These are phyloP conservation scores for Alternaria atra DNA, from an alignment of 2,329 filamentous ascomycete species.

Conservation along the genomic window DNA sequence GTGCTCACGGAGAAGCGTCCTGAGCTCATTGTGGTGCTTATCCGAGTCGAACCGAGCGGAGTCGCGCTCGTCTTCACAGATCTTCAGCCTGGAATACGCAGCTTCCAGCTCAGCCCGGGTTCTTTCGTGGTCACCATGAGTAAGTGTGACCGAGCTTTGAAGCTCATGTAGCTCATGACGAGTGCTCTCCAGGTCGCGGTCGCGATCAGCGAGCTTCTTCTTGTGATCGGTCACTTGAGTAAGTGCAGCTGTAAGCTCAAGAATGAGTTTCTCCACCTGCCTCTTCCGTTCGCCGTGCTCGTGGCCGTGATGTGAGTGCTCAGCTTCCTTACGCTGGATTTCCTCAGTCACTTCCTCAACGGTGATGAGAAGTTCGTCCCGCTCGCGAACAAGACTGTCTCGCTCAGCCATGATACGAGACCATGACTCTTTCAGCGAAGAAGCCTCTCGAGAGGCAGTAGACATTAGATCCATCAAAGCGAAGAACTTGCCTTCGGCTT, in stretches of 20 bases:
- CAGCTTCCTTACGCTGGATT: constrained; percentile 33
- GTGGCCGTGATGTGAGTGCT: constrained; percentile 33
- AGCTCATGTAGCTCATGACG: constrained; percentile 32
- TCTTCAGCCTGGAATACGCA: constrained; percentile 26
- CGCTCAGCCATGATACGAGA: constrained; percentile 37
- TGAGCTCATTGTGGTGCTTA: constrained; percentile 34
- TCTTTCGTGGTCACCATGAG: constrained; percentile 26
- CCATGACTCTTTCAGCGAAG: constrained; percentile 38
- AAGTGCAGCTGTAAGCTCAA: constrained; percentile 33
- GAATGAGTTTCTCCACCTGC: constrained; percentile 31
- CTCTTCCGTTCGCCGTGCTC: constrained; percentile 33
- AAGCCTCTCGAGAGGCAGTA: constrained; percentile 33
- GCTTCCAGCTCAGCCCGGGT: constrained; percentile 30
- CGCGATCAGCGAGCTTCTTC: constrained; percentile 32
- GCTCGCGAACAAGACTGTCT: constrained; percentile 31
- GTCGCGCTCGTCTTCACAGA: constrained; percentile 31
- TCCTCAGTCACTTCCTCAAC: constrained; percentile 36
- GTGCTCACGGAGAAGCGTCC: constrained; percentile 30
- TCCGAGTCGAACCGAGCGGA: constrained; percentile 30
- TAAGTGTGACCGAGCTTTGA: constrained; percentile 13
- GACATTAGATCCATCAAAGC: constrained; percentile 42
- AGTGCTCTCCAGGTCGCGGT: constrained; percentile 27
- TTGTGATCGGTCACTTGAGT: constrained; percentile 33
- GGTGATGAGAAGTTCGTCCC: constrained; percentile 28
- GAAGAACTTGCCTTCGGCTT: constrained; percentile 40